phyloP scores from a whole-genome alignment of 1,284 basidiomycete species.

The Chiua sp. region DNA sequence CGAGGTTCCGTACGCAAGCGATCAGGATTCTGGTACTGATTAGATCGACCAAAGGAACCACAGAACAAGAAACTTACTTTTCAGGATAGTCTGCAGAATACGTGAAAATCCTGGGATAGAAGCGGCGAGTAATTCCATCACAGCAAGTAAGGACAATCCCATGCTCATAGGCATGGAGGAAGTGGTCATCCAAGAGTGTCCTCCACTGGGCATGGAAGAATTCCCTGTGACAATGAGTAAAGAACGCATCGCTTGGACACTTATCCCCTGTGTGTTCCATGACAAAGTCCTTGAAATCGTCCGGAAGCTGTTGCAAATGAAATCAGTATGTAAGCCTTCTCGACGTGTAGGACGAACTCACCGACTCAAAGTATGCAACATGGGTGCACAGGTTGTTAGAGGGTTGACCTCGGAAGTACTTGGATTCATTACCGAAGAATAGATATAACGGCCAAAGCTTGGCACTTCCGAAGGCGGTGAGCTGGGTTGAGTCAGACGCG shows the following conservation, averaged over 20 bases:
- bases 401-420: background rate
- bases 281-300: background rate
- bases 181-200: conserved; percentile 30
- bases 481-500: background rate
- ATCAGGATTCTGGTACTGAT: conserved; percentile 18
- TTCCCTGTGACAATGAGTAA: background rate
- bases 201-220: background rate
- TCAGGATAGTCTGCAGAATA: conserved; percentile 39
- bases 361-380: background rate
- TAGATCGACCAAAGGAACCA: too few species aligned
- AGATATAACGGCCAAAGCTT: background rate
- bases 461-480: background rate
- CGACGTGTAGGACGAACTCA: background rate
- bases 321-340: too few species aligned
- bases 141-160: conserved; percentile 36
- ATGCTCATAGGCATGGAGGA: conserved; percentile 34
- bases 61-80: conserved; percentile 13
- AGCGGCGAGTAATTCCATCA: conserved; percentile 26
- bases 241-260: background rate
- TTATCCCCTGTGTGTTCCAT: background rate
- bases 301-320: background rate
- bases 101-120: conserved; percentile 39
- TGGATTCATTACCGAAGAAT: background rate
- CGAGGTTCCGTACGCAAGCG: conserved; percentile 15
- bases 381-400: background rate